phyloP scores from a whole-genome alignment of 768 basidiomycete species.

The Mrakia blollopis region DNA sequence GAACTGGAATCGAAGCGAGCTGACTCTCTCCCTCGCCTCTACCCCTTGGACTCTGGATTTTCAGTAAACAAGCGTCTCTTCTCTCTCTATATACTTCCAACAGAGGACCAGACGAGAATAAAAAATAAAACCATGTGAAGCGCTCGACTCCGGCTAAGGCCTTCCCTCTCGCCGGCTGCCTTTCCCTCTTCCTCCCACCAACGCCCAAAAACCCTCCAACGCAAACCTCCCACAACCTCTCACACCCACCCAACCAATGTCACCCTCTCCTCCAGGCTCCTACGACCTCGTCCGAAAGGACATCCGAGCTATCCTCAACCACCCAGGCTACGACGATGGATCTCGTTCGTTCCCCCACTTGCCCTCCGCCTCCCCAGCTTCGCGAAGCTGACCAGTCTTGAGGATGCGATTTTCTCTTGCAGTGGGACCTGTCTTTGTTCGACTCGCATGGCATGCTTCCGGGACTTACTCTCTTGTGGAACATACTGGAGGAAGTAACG shows the following conservation, averaged over 20 bases:
- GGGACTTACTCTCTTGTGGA: conserved; percentile 43
- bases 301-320: conserved; percentile 41
- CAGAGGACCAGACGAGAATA: no score
- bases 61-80: no score
- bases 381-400: neutral
- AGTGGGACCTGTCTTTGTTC: conserved; percentile 43
- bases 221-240: no score
- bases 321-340: conserved; percentile 44
- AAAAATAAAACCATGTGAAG: no score
- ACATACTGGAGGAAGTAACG: conserved; percentile 31
- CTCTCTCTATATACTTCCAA: no score
- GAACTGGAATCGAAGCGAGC: no score
- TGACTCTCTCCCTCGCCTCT: no score
- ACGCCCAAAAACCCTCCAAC: no score
- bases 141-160: no score
- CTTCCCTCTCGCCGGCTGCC: no score
- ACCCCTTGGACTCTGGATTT: no score
- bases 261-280: neutral
- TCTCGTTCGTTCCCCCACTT: neutral
- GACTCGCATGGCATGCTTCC: conserved; percentile 46
- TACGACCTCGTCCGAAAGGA: conserved; percentile 37
- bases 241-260: neutral
- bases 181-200: no score
- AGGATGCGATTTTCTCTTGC: conserved; percentile 9
- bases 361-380: neutral